Base-by-base conservation (phyloP, 1,284 basidiomycete genomes). In the Ganoderma lucidum region DNA sequence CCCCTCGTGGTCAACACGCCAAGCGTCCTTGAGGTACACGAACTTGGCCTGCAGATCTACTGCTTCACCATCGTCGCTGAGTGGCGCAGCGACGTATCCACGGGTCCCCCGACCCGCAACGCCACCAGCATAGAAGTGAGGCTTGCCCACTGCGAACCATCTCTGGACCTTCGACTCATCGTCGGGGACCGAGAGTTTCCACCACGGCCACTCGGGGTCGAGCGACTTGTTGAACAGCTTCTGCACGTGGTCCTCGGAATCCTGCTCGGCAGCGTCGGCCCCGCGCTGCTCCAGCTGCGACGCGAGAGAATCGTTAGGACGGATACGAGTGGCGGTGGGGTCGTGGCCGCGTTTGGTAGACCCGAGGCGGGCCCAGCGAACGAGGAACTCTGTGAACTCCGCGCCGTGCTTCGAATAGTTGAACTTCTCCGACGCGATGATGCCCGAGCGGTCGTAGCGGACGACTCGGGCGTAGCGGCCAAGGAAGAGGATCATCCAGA, bases 21-120 rank as follows among this genome's bases (percentile, higher is more conserved):
- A 71, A 2, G 64, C 67, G 28, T 71, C 70, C 62, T 71, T 71
- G 14, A 71, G 42, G 23, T 65, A 63, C 10, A 67, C 63, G 35
- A 66, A 64, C 2, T 63, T 42, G 10, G 32, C 62, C 2, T 48
- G 41, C 1, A 8, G 35, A 1, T 66, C 41, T 17, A 71, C 64
- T 19, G 6, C 1, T 12, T 30, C 63, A 0, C n/a, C 37, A 1
- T 28, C 28, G 1, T 30, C 15, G 15, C 4, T 8, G 35, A 35
- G 14, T 10, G 56, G 17, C 8, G 28, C 44, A 12, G 64, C 71
- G 42, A 73, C 42, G 67, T 70, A 73, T 1, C 70, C 66, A n/a
- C 69, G 66, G 12, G 70, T 73, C 0, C 53, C 64, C 2, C 70
- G 70, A 5, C 72, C 68, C 0, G 28, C 68, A 1, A 67, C 45